phyloP scores from a whole-genome alignment of 768 basidiomycete species.

The Lactarius akahatsu region DNA sequence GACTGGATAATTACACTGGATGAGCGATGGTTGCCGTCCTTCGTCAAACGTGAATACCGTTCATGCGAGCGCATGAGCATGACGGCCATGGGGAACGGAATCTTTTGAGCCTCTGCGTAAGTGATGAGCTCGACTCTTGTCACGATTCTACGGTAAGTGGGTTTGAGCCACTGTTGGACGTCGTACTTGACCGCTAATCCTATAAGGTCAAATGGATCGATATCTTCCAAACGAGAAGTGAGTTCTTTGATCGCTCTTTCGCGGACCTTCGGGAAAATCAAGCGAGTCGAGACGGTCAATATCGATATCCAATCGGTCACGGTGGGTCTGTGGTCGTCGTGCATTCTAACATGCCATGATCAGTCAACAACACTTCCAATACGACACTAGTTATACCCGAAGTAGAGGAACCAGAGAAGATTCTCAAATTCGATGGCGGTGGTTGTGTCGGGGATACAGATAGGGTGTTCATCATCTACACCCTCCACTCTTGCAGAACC shows the following conservation, averaged over 20 bases:
- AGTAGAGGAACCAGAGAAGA: constrained; percentile 30
- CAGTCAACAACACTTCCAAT: background rate
- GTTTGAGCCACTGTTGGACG: constrained; percentile 31
- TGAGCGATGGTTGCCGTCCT: background rate
- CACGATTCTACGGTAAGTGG: constrained; percentile 22
- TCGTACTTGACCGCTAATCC: constrained; percentile 26
- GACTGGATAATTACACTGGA: background rate
- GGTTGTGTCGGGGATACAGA: constrained; percentile 24
- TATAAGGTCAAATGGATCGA: constrained; percentile 28
- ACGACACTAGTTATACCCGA: constrained; percentile 17
- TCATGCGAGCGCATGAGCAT: constrained; percentile 26
- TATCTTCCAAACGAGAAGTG: background rate
- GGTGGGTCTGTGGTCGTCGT: constrained; percentile 7
- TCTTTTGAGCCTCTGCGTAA: constrained; percentile 10
- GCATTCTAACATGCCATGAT: constrained; percentile 16
- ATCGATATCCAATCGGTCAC: constrained; percentile 29
- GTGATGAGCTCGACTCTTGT: constrained; percentile 6
- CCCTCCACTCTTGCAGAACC: constrained; percentile 27
- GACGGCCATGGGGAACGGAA: constrained; percentile 5
- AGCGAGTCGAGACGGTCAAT: constrained; percentile 26
- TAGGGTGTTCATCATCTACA: constrained; percentile 27
- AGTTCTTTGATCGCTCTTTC: constrained; percentile 23
- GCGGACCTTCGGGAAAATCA: constrained; percentile 23
- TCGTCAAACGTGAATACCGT: background rate
- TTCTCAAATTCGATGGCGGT: constrained; percentile 18